Percentiles rank a stretch among this genome's conserved stretches.
Evolutionary conservation across 257 asterid species (phyloP).

Genomic region (Pogostemon cablin): DNA sequence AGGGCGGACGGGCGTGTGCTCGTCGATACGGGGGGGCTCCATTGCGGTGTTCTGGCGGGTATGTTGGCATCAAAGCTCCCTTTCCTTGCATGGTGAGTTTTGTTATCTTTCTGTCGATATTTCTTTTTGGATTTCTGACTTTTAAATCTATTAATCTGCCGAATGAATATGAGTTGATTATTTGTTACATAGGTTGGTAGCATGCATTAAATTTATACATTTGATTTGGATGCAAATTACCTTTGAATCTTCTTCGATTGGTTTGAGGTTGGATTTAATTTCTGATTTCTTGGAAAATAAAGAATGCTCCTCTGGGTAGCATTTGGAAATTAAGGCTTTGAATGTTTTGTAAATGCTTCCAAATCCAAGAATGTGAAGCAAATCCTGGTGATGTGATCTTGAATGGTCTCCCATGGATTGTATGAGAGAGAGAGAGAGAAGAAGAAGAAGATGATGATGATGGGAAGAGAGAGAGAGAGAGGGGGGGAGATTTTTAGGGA

Average conservation of each 20-base stretch:
- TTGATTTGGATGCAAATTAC: background rate
- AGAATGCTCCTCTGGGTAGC: conserved; percentile 40
- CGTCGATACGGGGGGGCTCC: conserved; percentile 40
- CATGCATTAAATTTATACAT: conserved; percentile 14
- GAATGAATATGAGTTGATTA: background rate
- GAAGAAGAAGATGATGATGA: background rate
- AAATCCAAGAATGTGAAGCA: conserved; percentile 45
- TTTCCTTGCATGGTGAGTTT: conserved; percentile 25
- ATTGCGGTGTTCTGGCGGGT: conserved; percentile 35
- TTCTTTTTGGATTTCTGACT: conserved; percentile 14
- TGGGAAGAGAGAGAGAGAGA: background rate
- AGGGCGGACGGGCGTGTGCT: no score
- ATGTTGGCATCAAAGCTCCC: conserved; percentile 29
- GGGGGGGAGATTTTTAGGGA: background rate
- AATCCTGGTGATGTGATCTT: conserved; percentile 47
- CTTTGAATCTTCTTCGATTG: conserved; percentile 34
- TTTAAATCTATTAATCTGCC: conserved; percentile 37
- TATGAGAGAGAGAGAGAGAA: conserved; percentile 33
- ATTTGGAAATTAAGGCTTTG: conserved; percentile 56
- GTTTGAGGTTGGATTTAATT: conserved; percentile 38
- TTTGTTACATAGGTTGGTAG: no score
- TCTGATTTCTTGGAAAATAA: conserved; percentile 31
- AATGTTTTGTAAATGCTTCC: conserved; percentile 49
- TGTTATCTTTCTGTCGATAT: conserved; percentile 27
- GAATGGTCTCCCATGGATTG: conserved; percentile 56